phyloP scores from a whole-genome alignment of 2,329 filamentous ascomycete species.

The Akanthomyces dipterigenus region DNA sequence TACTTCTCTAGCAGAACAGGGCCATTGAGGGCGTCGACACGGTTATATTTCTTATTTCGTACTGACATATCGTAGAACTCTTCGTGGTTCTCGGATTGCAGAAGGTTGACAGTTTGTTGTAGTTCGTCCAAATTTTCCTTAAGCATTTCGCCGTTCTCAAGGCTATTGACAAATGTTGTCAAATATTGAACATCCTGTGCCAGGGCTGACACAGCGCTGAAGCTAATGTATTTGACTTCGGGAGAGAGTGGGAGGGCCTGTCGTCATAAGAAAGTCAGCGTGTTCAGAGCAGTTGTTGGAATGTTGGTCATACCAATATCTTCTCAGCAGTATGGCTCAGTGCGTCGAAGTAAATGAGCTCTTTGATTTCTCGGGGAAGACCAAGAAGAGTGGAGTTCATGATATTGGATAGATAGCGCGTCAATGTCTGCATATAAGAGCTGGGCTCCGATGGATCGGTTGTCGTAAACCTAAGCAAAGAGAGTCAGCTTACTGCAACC shows the following conservation, averaged over 20 bases:
- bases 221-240: conserved; percentile 79
- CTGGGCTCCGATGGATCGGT: conserved; percentile 65
- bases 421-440: conserved; percentile 93
- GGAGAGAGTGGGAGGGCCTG: conserved; percentile 69
- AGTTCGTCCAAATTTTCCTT: conserved; percentile 87
- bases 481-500: conserved; percentile 15
- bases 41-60: conserved; percentile 86
- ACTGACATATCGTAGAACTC: conserved; percentile 93
- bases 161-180: conserved; percentile 74
- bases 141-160: conserved; percentile 80
- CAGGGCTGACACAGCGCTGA: conserved; percentile 73
- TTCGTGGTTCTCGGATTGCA: conserved; percentile 85
- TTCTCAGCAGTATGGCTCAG: conserved; percentile 83
- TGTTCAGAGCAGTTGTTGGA: background rate
- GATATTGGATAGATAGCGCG: conserved; percentile 86
- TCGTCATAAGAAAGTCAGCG: background rate
- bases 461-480: conserved; percentile 38
- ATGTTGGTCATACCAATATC: conserved; percentile 55
- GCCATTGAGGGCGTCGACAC: conserved; percentile 86
- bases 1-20: conserved; percentile 89
- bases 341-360: conserved; percentile 96
- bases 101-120: conserved; percentile 82
- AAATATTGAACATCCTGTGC: conserved; percentile 80
- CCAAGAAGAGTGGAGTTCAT: conserved; percentile 93
- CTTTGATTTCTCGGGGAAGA: conserved; percentile 91